Percentiles rank a stretch among this genome's conserved stretches.
Evolutionary conservation across 106 monocot genomes (phyloP).

Genomic region (Dioscorea alata): DNA sequence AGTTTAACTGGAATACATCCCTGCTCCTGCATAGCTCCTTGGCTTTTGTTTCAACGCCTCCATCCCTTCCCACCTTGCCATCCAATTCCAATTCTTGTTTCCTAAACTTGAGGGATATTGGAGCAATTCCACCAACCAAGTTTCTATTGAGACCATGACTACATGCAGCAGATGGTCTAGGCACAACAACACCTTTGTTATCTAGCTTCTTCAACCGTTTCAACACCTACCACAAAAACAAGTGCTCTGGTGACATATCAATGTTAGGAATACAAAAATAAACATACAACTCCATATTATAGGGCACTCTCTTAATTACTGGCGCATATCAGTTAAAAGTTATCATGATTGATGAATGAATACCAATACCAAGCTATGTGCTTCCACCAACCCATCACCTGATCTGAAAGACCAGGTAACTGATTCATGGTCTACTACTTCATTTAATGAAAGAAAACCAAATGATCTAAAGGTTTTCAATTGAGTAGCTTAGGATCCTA

Average conservation of each 20-base stretch:
- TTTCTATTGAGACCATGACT: background rate
- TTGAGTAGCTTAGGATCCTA: too few species aligned
- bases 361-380: too few species aligned
- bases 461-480: too few species aligned
- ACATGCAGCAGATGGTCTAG: background rate
- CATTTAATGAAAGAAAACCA: too few species aligned
- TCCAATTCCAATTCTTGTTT: background rate
- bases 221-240: conserved; percentile 8
- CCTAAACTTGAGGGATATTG: conserved; percentile 2
- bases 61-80: background rate
- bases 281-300: background rate
- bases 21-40: conserved; percentile 1
- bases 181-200: background rate
- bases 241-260: background rate
- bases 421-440: too few species aligned
- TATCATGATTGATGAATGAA: background rate
- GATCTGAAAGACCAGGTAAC: too few species aligned
- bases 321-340: background rate
- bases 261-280: background rate
- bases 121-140: background rate
- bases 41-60: background rate
- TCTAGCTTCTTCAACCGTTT: conserved; percentile 25
- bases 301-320: background rate
- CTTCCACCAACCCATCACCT: too few species aligned
- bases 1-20: conserved; percentile 1